Evolutionary conservation across 2,329 filamentous ascomycete species (phyloP).

Genomic region (Apiospora malaysiana): DNA sequence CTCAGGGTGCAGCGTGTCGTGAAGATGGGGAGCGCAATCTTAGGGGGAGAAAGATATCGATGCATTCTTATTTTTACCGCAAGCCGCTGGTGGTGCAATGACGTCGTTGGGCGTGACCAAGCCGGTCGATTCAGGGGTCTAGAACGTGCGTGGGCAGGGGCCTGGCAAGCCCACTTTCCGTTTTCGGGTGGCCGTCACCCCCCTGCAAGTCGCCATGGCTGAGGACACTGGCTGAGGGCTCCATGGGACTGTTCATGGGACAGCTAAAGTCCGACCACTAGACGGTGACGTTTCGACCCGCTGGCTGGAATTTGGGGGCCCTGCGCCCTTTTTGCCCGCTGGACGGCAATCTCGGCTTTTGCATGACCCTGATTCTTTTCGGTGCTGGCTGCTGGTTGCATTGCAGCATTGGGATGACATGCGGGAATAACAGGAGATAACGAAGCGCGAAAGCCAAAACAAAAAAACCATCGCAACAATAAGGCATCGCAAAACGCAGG

Average conservation of each 20-base stretch:
- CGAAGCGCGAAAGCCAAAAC: background rate
- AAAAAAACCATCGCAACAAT: too few relatives aligned
- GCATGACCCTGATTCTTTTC: background rate
- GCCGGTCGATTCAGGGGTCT: constrained; percentile 15
- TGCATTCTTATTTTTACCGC: constrained; percentile 14
- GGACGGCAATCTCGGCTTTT: background rate
- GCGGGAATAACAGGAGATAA: constrained; percentile 15
- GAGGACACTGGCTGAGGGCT: too few relatives aligned
- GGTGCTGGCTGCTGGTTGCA: background rate
- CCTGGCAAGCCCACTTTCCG: constrained; percentile 7
- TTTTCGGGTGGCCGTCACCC: background rate
- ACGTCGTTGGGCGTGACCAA: constrained; percentile 9
- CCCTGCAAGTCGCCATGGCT: background rate
- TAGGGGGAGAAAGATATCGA: constrained; percentile 1
- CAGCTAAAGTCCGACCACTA: constrained; percentile 15
- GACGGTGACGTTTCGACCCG: constrained; percentile 15
- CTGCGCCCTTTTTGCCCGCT: background rate
- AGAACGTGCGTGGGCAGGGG: constrained; percentile 10
- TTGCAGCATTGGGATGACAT: constrained; percentile 1
- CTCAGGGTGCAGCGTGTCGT: background rate
- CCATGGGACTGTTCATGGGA: background rate
- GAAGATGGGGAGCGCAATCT: constrained; percentile 14
- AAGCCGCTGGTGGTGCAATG: constrained; percentile 15
- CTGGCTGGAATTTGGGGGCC: constrained; percentile 10
- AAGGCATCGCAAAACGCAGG: background rate